Evolutionary conservation across 1,284 basidiomycete genomes (phyloP), one percentile per base, ranked within the genome.

Genomic region (Schizopora paradoxa): DNA sequence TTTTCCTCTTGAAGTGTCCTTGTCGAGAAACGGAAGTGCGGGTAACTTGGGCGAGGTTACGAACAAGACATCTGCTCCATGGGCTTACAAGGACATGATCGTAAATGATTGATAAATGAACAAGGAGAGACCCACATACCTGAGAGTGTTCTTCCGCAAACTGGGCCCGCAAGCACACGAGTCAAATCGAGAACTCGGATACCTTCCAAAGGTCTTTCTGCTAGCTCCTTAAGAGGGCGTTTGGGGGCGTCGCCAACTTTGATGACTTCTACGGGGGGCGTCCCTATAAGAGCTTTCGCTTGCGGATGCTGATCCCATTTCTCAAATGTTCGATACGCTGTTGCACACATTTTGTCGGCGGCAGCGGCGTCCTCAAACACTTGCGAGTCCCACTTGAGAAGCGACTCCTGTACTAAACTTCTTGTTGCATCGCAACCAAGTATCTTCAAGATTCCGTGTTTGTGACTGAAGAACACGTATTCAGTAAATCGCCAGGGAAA

Each of bases 1-100:
- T 59, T 85, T 85, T 1, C 79, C 79, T 4, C 80, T 67, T 0
- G 81, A 79, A 0, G 81, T 83, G 35, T 83, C 80, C 4, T 68
- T 56, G 54, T 85, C 82, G 1, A 81, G 59, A 0, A 61, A 51
- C 0, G 82, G 80, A 2, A 82, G 60, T 0, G 66, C 62, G 0
- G 81, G 81, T 5, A 83, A 66, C 5, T 66, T 65, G 0, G 74
- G 76, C 0, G 79, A 79, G 7, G 77, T 79, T 39, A 83, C 56
- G 31, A 73, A 65, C 0, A 84, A 66, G 3, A 79, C 77, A 44
- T 82, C 75, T 0, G 81, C 79, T 1, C 80, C 81, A 48, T 81
- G 73, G 1, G 72, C 79, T 77, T 48, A 14, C n/a, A n/a, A n/a
- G n/a, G n/a, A n/a, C n/a, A 27, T 39, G 18, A 33, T 41, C 43